Percentiles rank a stretch among this genome's conserved stretches.
phyloP scores from a whole-genome alignment of 1,284 basidiomycete genomes.

The Rhodotorula sp. region DNA sequence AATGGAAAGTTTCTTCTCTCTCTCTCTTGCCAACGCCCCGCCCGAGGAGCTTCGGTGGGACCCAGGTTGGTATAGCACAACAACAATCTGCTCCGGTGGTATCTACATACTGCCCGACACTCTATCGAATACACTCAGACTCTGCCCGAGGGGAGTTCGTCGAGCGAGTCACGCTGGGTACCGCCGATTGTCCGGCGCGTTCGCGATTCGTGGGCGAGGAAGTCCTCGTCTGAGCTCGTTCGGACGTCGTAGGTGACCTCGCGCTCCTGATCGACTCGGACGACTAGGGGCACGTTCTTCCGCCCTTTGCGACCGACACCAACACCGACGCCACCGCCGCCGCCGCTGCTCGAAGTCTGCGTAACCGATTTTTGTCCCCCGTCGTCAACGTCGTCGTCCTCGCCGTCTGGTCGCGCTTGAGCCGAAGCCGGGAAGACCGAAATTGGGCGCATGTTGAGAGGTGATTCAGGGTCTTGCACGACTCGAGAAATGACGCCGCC shows the following conservation, averaged over 20 bases:
- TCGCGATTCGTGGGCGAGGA: neutral
- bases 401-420: neutral
- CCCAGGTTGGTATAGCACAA: too few relatives aligned
- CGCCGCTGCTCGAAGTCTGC: neutral
- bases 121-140: too few relatives aligned
- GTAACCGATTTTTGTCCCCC: neutral
- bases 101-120: too few relatives aligned
- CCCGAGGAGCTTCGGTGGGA: too few relatives aligned
- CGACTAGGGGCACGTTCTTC: neutral
- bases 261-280: neutral
- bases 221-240: neutral
- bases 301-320: neutral
- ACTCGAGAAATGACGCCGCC: neutral
- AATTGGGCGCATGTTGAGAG: neutral
- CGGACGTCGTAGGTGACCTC: conserved; percentile 5
- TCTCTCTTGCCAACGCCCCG: too few relatives aligned
- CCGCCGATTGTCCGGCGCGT: neutral
- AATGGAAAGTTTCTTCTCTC: too few relatives aligned
- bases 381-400: neutral
- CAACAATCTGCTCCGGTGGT: too few relatives aligned
- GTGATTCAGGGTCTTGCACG: neutral
- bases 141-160: too few relatives aligned
- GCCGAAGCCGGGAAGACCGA: neutral
- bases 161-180: neutral
- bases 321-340: neutral